A percentile compares a stretch with the other conserved stretches of the same genome.
Conservation (phyloP, 2,329 filamentous ascomycete species). For the Amylocarpus encephaloides region DNA sequence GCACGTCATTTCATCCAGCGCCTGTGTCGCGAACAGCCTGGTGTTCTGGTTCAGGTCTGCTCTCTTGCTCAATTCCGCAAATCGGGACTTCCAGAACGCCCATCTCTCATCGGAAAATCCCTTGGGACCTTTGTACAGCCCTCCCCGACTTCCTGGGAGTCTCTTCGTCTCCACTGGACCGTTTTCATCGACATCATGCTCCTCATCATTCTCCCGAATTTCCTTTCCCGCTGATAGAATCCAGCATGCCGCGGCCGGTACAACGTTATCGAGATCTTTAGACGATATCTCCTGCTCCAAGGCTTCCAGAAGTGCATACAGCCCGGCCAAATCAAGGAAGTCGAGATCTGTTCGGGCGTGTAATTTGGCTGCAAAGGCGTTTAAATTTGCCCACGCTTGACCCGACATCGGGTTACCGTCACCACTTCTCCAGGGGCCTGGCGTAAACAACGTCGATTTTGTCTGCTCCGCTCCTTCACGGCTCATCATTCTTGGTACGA, state of each 20-base stretch:
- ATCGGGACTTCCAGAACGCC: conserved; percentile 3
- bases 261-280: neutral
- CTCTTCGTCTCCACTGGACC: neutral
- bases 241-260: conserved; percentile 6
- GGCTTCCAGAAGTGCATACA: conserved; percentile 1
- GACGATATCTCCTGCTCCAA: neutral
- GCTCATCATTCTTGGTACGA: neutral
- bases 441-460: neutral
- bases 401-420: neutral
- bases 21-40: conserved; percentile 3
- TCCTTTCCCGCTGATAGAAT: conserved; percentile 4
- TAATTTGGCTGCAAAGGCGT: conserved; percentile 5
- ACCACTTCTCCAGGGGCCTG: conserved; percentile 1
- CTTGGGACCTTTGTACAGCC: conserved; percentile 1
- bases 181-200: neutral
- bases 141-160: neutral
- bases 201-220: neutral
- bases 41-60: conserved; percentile 1
- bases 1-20: conserved; percentile 1
- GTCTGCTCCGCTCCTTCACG: neutral
- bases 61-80: conserved; percentile 1
- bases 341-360: neutral
- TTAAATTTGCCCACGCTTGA: conserved; percentile 1
- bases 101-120: conserved; percentile 7
- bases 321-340: neutral